Evolutionary conservation across 257 asterid genomes (phyloP).

Genomic region (Capsicum pubescens): DNA sequence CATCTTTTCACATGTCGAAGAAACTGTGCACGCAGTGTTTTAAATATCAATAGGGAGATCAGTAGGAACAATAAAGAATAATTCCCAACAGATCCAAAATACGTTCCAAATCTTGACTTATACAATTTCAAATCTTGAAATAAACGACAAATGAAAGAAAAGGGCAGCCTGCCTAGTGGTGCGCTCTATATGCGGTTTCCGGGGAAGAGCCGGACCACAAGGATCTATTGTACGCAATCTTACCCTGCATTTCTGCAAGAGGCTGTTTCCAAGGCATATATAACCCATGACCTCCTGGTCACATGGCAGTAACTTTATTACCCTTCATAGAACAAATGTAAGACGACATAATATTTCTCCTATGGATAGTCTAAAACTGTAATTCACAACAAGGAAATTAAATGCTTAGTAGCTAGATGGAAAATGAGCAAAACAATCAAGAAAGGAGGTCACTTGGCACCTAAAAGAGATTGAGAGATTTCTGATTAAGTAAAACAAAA

Average conservation of each 20-base stretch:
- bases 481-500: neutral
- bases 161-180: neutral
- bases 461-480: slow-evolving; percentile 7
- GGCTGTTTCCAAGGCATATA: too few relatives aligned
- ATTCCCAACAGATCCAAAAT: neutral
- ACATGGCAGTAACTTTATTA: too few relatives aligned
- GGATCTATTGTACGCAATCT: too few relatives aligned
- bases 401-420: slow-evolving; percentile 16
- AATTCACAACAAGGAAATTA: neutral
- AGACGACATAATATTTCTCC: slow-evolving; percentile 12
- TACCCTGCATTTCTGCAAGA: too few relatives aligned
- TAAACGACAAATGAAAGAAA: neutral
- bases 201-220: too few relatives aligned
- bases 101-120: neutral
- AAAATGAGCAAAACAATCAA: neutral
- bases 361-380: neutral
- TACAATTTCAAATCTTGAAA: neutral
- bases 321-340: neutral
- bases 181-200: too few relatives aligned
- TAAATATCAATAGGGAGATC: slow-evolving; percentile 8
- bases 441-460: neutral
- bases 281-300: too few relatives aligned
- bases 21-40: slow-evolving; percentile 3
- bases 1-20: neutral
- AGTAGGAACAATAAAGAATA: neutral